Evolutionary conservation across 495 filamentous ascomycete genomes (phyloP).

Genomic region (Trichoderma erinaceum): DNA sequence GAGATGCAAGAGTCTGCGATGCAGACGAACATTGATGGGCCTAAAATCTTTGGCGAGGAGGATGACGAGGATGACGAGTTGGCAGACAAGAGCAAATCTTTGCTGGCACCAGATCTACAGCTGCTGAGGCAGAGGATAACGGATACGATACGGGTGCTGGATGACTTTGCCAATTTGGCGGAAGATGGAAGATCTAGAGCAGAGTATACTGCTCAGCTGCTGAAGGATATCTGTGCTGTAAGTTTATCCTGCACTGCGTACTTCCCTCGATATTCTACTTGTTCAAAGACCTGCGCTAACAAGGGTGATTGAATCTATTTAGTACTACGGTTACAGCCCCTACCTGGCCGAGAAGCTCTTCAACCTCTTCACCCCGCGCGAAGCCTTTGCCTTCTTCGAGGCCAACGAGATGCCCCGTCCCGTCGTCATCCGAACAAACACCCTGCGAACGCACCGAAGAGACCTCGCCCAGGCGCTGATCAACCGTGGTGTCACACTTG

Average conservation of each 20-base stretch:
- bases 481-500: conserved; percentile 92
- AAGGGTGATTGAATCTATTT: background rate
- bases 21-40: conserved; percentile 91
- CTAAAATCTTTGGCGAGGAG: conserved; percentile 63
- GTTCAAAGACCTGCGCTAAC: background rate
- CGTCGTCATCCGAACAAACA: conserved; percentile 80
- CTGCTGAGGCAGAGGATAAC: conserved; percentile 85
- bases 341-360: conserved; percentile 83
- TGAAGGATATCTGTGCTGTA: conserved; percentile 79
- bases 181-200: conserved; percentile 72
- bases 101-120: conserved; percentile 81
- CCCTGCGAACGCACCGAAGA: conserved; percentile 82
- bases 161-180: conserved; percentile 72
- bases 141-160: conserved; percentile 85
- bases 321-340: conserved; percentile 73
- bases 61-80: conserved; percentile 41
- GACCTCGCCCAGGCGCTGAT: conserved; percentile 91
- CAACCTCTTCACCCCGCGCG: conserved; percentile 84
- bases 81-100: conserved; percentile 39
- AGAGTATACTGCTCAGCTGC: conserved; percentile 78
- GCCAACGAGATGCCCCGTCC: conserved; percentile 91
- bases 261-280: conserved; percentile 24
- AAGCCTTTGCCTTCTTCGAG: conserved; percentile 98
- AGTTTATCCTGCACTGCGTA: background rate
- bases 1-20: conserved; percentile 81